phyloP scores from a whole-genome alignment of 2,329 filamentous ascomycete species.

The Clarireedia sp. region DNA sequence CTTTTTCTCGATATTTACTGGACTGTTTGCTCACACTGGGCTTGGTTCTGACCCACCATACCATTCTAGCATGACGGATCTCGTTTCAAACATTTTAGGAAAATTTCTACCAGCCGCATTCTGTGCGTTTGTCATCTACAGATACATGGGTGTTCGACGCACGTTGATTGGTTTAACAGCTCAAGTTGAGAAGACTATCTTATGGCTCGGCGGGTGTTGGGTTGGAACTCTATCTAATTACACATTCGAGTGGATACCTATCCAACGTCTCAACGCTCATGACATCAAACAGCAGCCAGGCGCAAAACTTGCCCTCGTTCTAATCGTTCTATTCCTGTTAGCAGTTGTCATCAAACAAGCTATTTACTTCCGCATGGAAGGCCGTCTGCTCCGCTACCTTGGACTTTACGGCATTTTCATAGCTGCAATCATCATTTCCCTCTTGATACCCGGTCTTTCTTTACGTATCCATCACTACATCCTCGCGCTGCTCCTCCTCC shows the following conservation, averaged over 20 bases:
- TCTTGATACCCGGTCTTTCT: conserved; percentile 67
- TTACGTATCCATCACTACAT: conserved; percentile 95
- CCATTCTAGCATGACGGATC: conserved; percentile 54
- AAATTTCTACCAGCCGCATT: conserved; percentile 84
- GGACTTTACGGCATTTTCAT: conserved; percentile 67
- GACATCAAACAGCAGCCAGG: conserved; percentile 86
- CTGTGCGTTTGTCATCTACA: conserved; percentile 78
- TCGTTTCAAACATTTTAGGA: conserved; percentile 72
- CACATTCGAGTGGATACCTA: conserved; percentile 89
- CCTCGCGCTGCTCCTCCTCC: conserved; percentile 74
- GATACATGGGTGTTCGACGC: conserved; percentile 68
- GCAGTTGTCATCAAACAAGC: conserved; percentile 66
- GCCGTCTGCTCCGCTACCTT: conserved; percentile 68
- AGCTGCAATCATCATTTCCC: conserved; percentile 57
- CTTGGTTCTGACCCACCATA: conserved; percentile 81
- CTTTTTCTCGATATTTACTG: conserved; percentile 75
- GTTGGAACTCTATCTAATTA: conserved; percentile 89
- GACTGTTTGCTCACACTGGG: conserved; percentile 82
- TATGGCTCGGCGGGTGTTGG: conserved; percentile 89
- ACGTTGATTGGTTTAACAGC: conserved; percentile 66
- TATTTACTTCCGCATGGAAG: conserved; percentile 81
- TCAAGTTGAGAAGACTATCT: conserved; percentile 79
- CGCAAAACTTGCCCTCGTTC: conserved; percentile 70
- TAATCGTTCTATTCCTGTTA: conserved; percentile 65
- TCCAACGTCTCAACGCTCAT: conserved; percentile 82